phyloP scores from a whole-genome alignment of 257 asterid genomes.

The Knoxia roxburghii region DNA sequence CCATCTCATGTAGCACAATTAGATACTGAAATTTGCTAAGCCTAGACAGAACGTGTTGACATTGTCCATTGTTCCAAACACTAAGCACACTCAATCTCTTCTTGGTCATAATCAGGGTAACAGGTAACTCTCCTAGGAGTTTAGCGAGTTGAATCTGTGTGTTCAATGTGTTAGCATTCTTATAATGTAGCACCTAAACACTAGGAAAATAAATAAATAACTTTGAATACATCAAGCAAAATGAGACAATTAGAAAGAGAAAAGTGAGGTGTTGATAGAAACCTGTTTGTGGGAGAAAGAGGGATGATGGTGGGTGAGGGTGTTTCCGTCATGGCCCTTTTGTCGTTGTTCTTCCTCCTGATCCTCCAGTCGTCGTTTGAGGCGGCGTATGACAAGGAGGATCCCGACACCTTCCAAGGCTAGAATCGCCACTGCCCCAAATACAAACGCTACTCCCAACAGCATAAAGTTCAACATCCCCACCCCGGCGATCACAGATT shows the following conservation, averaged over 20 bases:
- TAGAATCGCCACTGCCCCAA: slow-evolving; percentile 66
- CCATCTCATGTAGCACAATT: too few species aligned
- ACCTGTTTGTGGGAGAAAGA: slow-evolving; percentile 61
- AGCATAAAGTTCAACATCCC: slow-evolving; percentile 45
- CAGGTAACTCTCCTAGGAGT: too few species aligned
- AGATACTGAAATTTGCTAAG: background rate
- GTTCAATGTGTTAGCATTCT: background rate
- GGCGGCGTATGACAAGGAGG: slow-evolving; percentile 47
- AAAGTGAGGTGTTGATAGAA: background rate
- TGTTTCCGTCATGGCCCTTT: slow-evolving; percentile 24
- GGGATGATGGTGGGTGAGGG: slow-evolving; percentile 37
- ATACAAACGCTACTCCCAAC: slow-evolving; percentile 46
- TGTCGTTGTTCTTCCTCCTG: slow-evolving; percentile 5
- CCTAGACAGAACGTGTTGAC: background rate
- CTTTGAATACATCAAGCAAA: too few species aligned
- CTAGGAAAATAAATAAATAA: too few species aligned
- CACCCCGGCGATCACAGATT: too few species aligned
- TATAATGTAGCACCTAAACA: too few species aligned
- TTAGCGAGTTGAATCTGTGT: too few species aligned
- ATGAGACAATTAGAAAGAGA: background rate
- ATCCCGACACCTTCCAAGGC: slow-evolving; percentile 51
- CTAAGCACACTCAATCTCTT: too few species aligned
- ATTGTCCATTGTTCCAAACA: too few species aligned
- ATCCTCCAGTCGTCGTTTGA: slow-evolving; percentile 36
- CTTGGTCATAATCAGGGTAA: too few species aligned